Evolutionary conservation across 129 eudicot genomes (phyloP).

Genomic region (sunflower (Helianthus annuus)): HanXRQr2.0-SUNRISE NC_035441.2:186242343-186242842

Average conservation of each 20-base stretch:
- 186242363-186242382: constrained; percentile 36
- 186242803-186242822: neutral
- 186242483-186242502: neutral
- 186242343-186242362: constrained; percentile 24
- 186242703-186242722: neutral
- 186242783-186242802: neutral
- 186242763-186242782: neutral
- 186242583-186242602: constrained; percentile 22
- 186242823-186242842: neutral
- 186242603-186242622: constrained; percentile 25
- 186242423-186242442: neutral
- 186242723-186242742: neutral
- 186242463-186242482: neutral
- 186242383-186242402: constrained; percentile 19
- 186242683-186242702: neutral
- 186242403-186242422: neutral
- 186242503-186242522: neutral
- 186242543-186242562: neutral
- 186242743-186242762: neutral
- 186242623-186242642: constrained; percentile 17
- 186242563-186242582: neutral
- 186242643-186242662: constrained; percentile 3
- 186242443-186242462: neutral
- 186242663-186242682: constrained; percentile 22
- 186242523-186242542: neutral